Evolutionary conservation across 2,329 filamentous ascomycete species (phyloP).

Genomic region (Neophaeococcomyces aloes): DNA sequence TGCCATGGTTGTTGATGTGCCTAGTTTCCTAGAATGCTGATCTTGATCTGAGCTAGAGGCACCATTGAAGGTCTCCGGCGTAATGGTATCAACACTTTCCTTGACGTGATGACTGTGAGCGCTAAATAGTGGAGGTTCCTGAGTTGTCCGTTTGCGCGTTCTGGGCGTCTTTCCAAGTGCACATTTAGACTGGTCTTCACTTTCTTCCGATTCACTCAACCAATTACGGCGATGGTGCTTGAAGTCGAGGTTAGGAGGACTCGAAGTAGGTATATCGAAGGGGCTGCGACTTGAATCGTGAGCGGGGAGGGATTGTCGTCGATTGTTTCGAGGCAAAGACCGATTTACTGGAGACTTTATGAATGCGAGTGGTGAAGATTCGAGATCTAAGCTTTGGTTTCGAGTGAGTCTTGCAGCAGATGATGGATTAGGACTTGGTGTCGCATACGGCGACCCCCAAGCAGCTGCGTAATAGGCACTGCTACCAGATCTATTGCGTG

Average conservation of each 20-base stretch:
- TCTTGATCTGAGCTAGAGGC: constrained; percentile 8
- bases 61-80: constrained; percentile 21
- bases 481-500: constrained; percentile 35
- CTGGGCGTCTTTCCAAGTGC: constrained; percentile 15
- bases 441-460: constrained; percentile 85
- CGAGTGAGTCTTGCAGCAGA: constrained; percentile 24
- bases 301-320: constrained; percentile 3
- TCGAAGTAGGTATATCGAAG: too few species aligned
- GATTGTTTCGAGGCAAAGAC: not conserved
- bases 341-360: not conserved
- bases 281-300: constrained; percentile 1
- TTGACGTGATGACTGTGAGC: constrained; percentile 7
- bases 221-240: constrained; percentile 65
- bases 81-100: constrained; percentile 20
- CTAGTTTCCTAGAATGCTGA: constrained; percentile 9
- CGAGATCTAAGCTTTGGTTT: constrained; percentile 26
- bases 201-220: constrained; percentile 63
- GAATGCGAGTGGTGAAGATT: constrained; percentile 7
- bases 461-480: constrained; percentile 60
- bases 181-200: constrained; percentile 64
- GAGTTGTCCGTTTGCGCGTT: constrained; percentile 7
- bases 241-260: too few species aligned
- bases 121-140: not conserved
- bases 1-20: not conserved
- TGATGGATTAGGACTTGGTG: constrained; percentile 40